phyloP scores from a whole-genome alignment of 2,329 filamentous ascomycete species.

The Leptosphaerulina australis region DNA sequence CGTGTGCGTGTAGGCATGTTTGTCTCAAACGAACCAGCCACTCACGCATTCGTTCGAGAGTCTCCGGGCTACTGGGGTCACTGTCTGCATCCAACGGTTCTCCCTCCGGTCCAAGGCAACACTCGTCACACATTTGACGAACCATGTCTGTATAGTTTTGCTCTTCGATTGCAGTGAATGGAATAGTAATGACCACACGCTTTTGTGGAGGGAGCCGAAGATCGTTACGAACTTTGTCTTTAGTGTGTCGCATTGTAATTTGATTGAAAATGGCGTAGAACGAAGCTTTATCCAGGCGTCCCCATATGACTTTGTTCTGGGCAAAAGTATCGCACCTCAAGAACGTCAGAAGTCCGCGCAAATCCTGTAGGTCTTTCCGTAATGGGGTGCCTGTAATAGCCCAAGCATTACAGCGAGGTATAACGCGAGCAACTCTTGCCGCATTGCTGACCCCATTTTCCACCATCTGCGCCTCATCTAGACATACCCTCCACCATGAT shows the following conservation, averaged over 20 bases:
- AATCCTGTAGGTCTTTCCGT: constrained; percentile 76
- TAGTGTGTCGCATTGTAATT: constrained; percentile 84
- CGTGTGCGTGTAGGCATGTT: constrained; percentile 83
- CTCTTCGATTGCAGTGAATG: constrained; percentile 88
- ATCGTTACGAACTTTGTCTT: constrained; percentile 78
- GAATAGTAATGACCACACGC: constrained; percentile 84
- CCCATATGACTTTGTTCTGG: constrained; percentile 69
- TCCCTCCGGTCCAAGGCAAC: constrained; percentile 69
- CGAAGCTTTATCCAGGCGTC: constrained; percentile 67
- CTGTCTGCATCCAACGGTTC: constrained; percentile 66
- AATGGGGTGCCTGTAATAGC: constrained; percentile 90
- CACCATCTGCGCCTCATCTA: constrained; percentile 86
- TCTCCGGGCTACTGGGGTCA: constrained; percentile 63
- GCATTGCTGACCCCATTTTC: constrained; percentile 86
- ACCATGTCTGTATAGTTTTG: constrained; percentile 83
- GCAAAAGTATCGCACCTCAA: constrained; percentile 79
- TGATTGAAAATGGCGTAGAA: constrained; percentile 73
- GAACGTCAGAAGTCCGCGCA: constrained; percentile 82
- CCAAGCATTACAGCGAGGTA: constrained; percentile 89
- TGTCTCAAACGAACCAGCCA: constrained; percentile 82
- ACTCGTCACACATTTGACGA: constrained; percentile 73
- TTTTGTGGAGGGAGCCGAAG: constrained; percentile 81
- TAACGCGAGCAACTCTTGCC: constrained; percentile 76
- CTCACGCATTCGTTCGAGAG: constrained; percentile 74
- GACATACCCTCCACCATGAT: constrained; percentile 82